These are phyloP conservation scores for Trametes cubensis DNA, from an alignment of 768 basidiomycete species.

Conservation along the genomic window DNA sequence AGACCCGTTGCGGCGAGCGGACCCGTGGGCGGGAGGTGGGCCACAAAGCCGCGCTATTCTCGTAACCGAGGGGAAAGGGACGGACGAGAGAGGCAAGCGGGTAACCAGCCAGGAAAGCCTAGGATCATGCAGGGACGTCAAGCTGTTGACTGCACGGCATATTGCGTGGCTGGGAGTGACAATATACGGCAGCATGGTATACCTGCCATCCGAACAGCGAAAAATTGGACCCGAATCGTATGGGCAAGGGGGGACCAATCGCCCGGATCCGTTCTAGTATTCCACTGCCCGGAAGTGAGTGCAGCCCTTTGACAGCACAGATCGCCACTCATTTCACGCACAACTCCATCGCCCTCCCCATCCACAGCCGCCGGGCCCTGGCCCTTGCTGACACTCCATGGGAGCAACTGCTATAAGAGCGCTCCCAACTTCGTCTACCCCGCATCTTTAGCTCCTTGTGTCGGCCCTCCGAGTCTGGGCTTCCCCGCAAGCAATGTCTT, in stretches of 20 bases:
- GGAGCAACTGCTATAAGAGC: constrained; percentile 3
- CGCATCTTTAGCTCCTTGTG: neutral
- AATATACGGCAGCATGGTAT: neutral
- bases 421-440: neutral
- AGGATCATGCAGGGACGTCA: constrained; percentile 12
- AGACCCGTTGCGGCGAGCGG: too few relatives aligned
- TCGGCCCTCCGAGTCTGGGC: neutral
- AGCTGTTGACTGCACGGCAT: constrained; percentile 6
- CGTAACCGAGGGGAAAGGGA: neutral
- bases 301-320: constrained; percentile 8
- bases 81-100: neutral
- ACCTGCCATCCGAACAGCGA: constrained; percentile 11
- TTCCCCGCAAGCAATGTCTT: neutral
- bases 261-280: constrained; percentile 1
- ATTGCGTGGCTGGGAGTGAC: neutral
- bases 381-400: neutral
- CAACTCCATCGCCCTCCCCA: neutral
- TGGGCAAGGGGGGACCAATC: constrained; percentile 5
- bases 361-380: neutral
- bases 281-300: neutral
- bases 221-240: neutral
- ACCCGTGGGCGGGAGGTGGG: neutral
- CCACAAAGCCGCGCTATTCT: neutral
- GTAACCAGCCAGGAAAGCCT: neutral
- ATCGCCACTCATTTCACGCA: constrained; percentile 16